phyloP scores from a whole-genome alignment of 2,329 filamentous ascomycete genomes.

The Fusarium nematophilum region DNA sequence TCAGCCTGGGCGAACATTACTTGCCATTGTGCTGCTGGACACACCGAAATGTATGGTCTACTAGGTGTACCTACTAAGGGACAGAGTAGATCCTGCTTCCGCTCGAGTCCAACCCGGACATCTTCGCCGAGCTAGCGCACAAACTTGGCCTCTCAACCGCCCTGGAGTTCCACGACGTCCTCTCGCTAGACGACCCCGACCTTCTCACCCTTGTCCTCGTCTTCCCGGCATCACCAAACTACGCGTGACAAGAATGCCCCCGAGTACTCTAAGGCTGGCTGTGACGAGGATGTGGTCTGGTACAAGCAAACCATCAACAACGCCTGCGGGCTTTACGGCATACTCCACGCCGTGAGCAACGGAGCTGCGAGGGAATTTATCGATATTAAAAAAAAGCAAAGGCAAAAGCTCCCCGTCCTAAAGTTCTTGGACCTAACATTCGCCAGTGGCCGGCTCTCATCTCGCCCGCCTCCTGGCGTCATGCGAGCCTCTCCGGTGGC shows the following conservation, averaged over 20 bases:
- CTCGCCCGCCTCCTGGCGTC: not conserved
- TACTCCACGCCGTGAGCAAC: constrained; percentile 74
- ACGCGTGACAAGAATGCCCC: constrained; percentile 55
- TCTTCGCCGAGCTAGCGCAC: constrained; percentile 81
- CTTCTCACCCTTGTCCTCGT: constrained; percentile 85
- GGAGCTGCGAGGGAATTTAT: constrained; percentile 54
- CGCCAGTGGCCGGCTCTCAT: not conserved
- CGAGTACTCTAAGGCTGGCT: constrained; percentile 8
- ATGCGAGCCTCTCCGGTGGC: not conserved
- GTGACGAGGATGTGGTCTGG: constrained; percentile 65
- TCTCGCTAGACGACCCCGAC: constrained; percentile 82
- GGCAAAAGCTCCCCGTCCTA: constrained; percentile 65
- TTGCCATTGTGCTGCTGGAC: no score
- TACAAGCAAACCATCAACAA: constrained; percentile 80
- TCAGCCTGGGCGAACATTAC: no score
- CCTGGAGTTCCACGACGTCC: constrained; percentile 85
- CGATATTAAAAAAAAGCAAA: no score
- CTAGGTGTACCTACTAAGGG: no score
- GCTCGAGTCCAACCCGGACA: constrained; percentile 71
- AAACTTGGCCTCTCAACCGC: constrained; percentile 77
- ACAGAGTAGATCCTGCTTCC: no score
- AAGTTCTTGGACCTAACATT: not conserved
- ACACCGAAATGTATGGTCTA: no score
- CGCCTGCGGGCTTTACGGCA: constrained; percentile 75
- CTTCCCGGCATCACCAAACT: constrained; percentile 79